Evolutionary conservation across 108 stramenopile genomes (phyloP), one percentile per base, ranked within the genome.

Genomic region (Stephanodiscus minutulus): DNA sequence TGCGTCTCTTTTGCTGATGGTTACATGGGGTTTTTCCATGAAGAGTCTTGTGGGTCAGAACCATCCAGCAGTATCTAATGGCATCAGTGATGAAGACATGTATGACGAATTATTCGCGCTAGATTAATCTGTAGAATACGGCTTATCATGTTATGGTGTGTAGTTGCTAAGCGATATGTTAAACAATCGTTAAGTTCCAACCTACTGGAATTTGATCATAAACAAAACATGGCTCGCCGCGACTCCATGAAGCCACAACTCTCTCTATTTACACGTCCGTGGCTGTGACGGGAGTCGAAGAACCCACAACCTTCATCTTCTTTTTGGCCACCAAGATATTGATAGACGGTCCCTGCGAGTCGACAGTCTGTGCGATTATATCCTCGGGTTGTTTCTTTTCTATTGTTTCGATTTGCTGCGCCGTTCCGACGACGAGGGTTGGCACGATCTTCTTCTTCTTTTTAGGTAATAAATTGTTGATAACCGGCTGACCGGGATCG

Each of bases 361-460:
- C 65, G 49, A 41, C 39, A 24, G 47, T 64, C 7, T 65, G 57
- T 24, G 59, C 64, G n/a, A 66, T 22, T 67, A 60, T 48, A 48
- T 75, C 59, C 13, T 68, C 44, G 13, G 58, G 8, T 56, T 27
- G 49, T 8, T 72, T 64, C 22, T 35, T 29, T 7, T 72, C 50
- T 46, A 27, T 53, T 25, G 0, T 25, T 53, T 12, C 52, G 52
- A 24, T 24, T 53, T 53, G 7, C 25, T 53, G 52, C 52, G 43
- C 20, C 8, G 22, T 53, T 27, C 8, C 52, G 9, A 70, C 52
- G 9, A 70, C 39, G 17, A 62, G 69, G 17, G 55, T 68, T 35
- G 74, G 68, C 21, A 55, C 52, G 37, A 75, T 59, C 74, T 75
- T 75, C 43, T 70, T 75, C 66, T 70, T 75, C 44, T 68, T 68